phyloP scores from a whole-genome alignment of 495 filamentous ascomycete species.

The Annulohypoxylon stygium region DNA sequence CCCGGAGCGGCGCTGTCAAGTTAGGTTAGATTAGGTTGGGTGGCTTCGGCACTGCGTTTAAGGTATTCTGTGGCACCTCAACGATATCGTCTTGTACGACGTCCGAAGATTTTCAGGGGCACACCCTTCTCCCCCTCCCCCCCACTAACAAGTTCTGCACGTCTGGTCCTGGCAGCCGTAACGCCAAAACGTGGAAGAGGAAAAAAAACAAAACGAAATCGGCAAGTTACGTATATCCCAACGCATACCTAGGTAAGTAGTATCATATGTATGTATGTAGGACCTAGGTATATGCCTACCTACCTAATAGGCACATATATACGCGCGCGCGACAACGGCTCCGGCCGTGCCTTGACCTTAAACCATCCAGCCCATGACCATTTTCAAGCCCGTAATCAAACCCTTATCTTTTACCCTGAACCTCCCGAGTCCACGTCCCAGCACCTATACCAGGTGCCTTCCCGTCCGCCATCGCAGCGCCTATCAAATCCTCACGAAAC shows the following conservation, averaged over 20 bases:
- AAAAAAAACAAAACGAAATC: neutral
- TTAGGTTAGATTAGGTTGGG: too few species aligned
- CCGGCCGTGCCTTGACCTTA: neutral
- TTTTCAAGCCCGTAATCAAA: neutral
- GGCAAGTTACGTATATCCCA: neutral
- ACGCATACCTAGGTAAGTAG: too few species aligned
- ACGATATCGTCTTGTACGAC: neutral
- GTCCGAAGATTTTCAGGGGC: slow-evolving; percentile 1
- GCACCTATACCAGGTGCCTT: too few species aligned
- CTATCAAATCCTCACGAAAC: too few species aligned
- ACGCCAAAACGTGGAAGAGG: neutral
- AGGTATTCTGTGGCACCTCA: neutral
- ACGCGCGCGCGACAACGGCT: neutral
- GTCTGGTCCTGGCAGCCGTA: neutral
- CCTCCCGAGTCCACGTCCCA: neutral
- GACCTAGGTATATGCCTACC: neutral
- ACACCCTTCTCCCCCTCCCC: neutral
- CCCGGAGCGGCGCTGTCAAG: too few species aligned
- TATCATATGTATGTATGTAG: too few species aligned
- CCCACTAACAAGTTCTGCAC: neutral
- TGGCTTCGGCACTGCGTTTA: too few species aligned
- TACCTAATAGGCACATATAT: neutral
- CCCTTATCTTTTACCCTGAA: neutral
- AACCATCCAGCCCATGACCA: neutral
- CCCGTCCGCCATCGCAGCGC: too few species aligned